A percentile compares a stretch with the other conserved stretches of the same genome.
These are phyloP conservation scores for Friedmanniomyces simplex DNA, from an alignment of 495 filamentous ascomycete genomes.

Conservation along the genomic window DNA sequence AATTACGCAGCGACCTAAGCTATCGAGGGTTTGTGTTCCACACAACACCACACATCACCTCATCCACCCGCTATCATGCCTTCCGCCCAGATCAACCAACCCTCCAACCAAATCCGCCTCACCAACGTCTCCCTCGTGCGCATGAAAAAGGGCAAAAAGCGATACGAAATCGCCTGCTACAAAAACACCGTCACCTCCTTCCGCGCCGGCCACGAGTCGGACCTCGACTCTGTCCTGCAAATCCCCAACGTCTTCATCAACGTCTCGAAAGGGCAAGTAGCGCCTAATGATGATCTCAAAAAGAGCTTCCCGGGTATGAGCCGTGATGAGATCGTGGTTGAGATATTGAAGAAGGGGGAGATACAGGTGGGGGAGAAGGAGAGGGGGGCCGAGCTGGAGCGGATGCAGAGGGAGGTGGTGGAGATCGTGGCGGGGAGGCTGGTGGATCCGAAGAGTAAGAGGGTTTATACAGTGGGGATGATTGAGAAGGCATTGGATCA, in stretches of 20 bases:
- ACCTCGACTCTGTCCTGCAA: conserved; percentile 96
- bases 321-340: conserved; percentile 75
- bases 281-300: conserved; percentile 68
- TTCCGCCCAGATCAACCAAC: conserved; percentile 53
- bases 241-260: conserved; percentile 89
- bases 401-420: conserved; percentile 80
- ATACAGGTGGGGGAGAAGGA: conserved; percentile 96
- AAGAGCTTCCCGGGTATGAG: conserved; percentile 71
- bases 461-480: conserved; percentile 92
- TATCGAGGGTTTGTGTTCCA: not conserved
- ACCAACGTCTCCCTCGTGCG: conserved; percentile 94
- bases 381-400: conserved; percentile 74
- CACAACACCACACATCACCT: not conserved
- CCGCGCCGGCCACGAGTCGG: conserved; percentile 81
- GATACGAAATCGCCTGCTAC: conserved; percentile 97
- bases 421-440: conserved; percentile 82
- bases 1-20: not conserved
- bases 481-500: conserved; percentile 94
- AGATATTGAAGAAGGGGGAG: conserved; percentile 90
- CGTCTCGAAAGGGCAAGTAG: conserved; percentile 88
- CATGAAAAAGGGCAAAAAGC: conserved; percentile 93
- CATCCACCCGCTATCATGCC: conserved; percentile 43
- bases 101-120: conserved; percentile 90
- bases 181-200: conserved; percentile 98
- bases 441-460: conserved; percentile 83